These are phyloP conservation scores for Dothidotthia symphoricarpi DNA, from an alignment of 2,329 filamentous ascomycete genomes.

Conservation along the genomic window DNA sequence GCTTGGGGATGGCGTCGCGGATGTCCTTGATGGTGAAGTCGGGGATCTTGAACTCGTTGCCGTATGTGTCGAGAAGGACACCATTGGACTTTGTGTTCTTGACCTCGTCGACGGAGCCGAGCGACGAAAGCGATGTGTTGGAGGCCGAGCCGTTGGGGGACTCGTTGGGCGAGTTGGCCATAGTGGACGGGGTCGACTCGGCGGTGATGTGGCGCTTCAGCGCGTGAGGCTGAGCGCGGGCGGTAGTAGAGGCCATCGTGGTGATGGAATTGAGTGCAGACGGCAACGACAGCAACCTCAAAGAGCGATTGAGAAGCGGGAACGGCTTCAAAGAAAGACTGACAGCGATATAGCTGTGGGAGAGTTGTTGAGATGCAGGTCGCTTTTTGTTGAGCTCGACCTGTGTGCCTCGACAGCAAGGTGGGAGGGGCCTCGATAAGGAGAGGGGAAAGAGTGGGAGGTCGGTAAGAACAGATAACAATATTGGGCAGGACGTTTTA, in stretches of 20 bases:
- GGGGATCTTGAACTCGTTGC: slow-evolving; percentile 89
- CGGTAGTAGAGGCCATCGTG: slow-evolving; percentile 53
- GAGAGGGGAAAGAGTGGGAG: neutral
- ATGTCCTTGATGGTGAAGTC: slow-evolving; percentile 98
- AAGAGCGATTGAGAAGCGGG: neutral
- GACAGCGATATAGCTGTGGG: slow-evolving; percentile 7
- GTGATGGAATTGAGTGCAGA: slow-evolving; percentile 3
- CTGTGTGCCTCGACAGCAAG: slow-evolving; percentile 6
- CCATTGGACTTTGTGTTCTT: slow-evolving; percentile 53
- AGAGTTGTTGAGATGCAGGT: slow-evolving; percentile 27
- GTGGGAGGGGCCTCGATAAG: no score
- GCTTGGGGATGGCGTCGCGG: slow-evolving; percentile 92
- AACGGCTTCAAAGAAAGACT: neutral
- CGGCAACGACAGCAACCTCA: slow-evolving; percentile 3
- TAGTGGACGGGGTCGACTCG: slow-evolving; percentile 54
- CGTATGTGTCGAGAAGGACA: slow-evolving; percentile 84
- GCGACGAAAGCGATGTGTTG: slow-evolving; percentile 86
- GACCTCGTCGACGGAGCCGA: slow-evolving; percentile 65
- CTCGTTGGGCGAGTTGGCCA: slow-evolving; percentile 57
- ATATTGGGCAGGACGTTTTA: slow-evolving; percentile 8
- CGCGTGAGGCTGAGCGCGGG: slow-evolving; percentile 52
- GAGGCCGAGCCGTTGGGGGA: slow-evolving; percentile 67
- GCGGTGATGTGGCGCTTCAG: slow-evolving; percentile 49
- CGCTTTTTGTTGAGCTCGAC: slow-evolving; percentile 19
- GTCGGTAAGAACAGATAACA: slow-evolving; percentile 6